Conservation (phyloP, 495 filamentous ascomycete species). For the Tuber calosporum region DNA sequence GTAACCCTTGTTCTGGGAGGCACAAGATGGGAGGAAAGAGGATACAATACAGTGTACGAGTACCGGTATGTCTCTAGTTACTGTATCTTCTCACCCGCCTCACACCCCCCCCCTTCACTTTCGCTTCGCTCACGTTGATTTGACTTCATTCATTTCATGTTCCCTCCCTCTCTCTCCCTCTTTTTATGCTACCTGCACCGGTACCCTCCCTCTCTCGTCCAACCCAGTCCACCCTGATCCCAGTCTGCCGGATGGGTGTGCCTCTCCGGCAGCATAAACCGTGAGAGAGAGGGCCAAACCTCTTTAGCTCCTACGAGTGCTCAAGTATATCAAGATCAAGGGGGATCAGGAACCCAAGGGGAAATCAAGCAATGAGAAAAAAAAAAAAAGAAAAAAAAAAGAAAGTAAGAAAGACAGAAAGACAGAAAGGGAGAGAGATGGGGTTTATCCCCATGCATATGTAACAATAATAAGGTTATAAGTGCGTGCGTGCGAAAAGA, state of each 20-base stretch:
- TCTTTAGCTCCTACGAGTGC: not conserved
- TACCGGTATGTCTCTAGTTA: conserved; percentile 31
- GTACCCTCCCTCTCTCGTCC: conserved; percentile 5
- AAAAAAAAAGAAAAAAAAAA: not conserved
- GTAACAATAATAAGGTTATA: not conserved
- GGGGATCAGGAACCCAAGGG: not conserved
- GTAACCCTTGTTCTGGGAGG: conserved; percentile 30
- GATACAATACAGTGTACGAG: too few relatives aligned
- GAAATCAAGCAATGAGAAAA: not conserved
- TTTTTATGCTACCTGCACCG: not conserved
- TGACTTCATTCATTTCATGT: not conserved
- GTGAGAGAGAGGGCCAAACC: conserved; percentile 5
- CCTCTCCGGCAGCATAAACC: conserved; percentile 20
- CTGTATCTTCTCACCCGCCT: conserved; percentile 16
- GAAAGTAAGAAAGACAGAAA: not conserved
- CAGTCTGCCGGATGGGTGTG: conserved; percentile 16
- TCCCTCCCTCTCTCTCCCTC: not conserved
- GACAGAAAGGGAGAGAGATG: not conserved
- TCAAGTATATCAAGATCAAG: too few relatives aligned
- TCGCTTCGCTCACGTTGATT: conserved; percentile 13
- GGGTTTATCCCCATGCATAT: conserved; percentile 1
- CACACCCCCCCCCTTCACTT: conserved; percentile 4
- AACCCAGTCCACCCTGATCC: conserved; percentile 22
- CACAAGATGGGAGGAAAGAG: conserved; percentile 21
- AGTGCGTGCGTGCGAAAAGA: not conserved